phyloP scores from a whole-genome alignment of 148 eudicot genomes.

The Persicaria maculosa region DNA sequence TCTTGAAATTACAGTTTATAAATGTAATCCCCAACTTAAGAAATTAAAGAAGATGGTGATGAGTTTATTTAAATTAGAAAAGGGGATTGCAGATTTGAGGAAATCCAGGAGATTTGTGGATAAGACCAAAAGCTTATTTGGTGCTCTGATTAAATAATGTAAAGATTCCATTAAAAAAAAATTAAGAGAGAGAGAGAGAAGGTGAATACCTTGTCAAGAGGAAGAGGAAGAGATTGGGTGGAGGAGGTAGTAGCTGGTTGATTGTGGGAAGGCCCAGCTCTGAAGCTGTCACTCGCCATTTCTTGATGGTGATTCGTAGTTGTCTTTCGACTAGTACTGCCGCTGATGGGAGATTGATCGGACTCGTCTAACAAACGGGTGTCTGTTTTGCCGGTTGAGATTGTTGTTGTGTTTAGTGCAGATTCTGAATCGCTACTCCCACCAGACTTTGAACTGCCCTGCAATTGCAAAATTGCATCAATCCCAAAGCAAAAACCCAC shows the following conservation, averaged over 20 bases:
- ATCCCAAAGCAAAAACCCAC: not conserved
- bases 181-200: not conserved
- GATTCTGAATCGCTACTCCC: slow-evolving; percentile 82
- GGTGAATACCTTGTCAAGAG: slow-evolving; percentile 49
- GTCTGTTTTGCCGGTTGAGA: slow-evolving; percentile 52
- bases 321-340: slow-evolving; percentile 20
- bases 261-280: slow-evolving; percentile 27
- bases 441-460: slow-evolving; percentile 78
- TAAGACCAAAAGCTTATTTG: slow-evolving; percentile 16
- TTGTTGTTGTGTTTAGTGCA: slow-evolving; percentile 57
- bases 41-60: not conserved
- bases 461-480: not conserved
- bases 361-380: slow-evolving; percentile 35
- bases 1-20: slow-evolving; percentile 7
- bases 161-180: slow-evolving; percentile 32
- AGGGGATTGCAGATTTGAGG: not conserved
- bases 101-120: slow-evolving; percentile 51
- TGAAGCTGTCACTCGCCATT: slow-evolving; percentile 40
- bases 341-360: slow-evolving; percentile 58
- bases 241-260: slow-evolving; percentile 36
- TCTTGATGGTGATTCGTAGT: slow-evolving; percentile 20
- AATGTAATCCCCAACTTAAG: not conserved
- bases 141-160: slow-evolving; percentile 18
- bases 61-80: slow-evolving; percentile 5
- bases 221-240: slow-evolving; percentile 20